phyloP scores from a whole-genome alignment of 2,329 filamentous ascomycete species.

The Metarhizium robertsii region DNA sequence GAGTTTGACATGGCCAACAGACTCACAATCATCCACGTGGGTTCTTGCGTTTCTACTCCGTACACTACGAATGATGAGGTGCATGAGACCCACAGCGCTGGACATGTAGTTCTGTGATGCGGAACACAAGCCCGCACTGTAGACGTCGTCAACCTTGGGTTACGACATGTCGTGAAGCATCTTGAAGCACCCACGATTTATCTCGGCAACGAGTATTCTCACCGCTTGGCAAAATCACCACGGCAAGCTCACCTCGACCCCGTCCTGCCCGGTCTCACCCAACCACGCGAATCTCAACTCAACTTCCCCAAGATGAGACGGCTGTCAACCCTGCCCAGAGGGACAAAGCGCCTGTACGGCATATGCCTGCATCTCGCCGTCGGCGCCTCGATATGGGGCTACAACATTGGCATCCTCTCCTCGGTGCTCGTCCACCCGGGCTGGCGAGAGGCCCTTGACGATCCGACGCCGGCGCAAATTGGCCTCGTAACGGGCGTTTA shows the following conservation, averaged over 20 bases:
- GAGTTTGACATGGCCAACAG: too few relatives aligned
- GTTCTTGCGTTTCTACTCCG: not conserved
- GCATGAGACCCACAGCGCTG: not conserved
- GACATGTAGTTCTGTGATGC: not conserved
- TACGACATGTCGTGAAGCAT: too few relatives aligned
- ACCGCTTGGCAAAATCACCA: too few relatives aligned
- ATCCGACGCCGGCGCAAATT: conserved; percentile 34
- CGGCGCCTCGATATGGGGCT: conserved; percentile 49
- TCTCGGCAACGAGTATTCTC: too few relatives aligned
- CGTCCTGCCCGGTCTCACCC: too few relatives aligned
- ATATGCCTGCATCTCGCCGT: conserved; percentile 44
- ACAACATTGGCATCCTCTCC: conserved; percentile 49
- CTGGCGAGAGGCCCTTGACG: conserved; percentile 36
- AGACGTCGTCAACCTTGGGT: too few relatives aligned
- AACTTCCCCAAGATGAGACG: not conserved
- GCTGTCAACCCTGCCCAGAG: conserved; percentile 3
- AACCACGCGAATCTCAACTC: too few relatives aligned
- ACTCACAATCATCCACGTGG: not conserved
- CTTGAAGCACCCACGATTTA: too few relatives aligned
- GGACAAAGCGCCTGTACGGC: conserved; percentile 28
- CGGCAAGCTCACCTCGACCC: too few relatives aligned
- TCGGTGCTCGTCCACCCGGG: conserved; percentile 47
- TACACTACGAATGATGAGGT: not conserved
- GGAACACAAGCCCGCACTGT: too few relatives aligned
- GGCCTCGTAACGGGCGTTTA: conserved; percentile 48